phyloP scores from a whole-genome alignment of 1,284 basidiomycete genomes.

The Sanghuangporus baumii region DNA sequence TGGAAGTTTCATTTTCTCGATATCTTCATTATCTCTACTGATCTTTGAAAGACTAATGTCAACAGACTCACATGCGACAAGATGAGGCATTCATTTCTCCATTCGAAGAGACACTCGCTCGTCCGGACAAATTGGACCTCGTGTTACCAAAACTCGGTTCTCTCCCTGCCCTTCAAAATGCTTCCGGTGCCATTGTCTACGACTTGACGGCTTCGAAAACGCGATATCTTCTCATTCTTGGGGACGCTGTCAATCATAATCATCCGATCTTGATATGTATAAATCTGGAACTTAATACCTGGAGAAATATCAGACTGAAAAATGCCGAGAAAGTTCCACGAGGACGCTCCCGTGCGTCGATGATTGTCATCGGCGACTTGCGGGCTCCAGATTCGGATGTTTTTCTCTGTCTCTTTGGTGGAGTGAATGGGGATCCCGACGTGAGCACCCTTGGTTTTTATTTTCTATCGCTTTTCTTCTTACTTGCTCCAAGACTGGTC shows the following conservation, averaged over 20 bases:
- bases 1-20: background rate
- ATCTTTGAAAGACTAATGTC: background rate
- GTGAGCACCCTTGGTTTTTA: background rate
- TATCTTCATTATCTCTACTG: background rate
- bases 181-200: conserved; percentile 3
- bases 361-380: conserved; percentile 1
- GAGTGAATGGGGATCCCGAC: background rate
- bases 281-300: conserved; percentile 2
- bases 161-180: background rate
- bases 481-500: too few species aligned
- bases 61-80: background rate
- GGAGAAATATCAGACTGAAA: conserved; percentile 2
- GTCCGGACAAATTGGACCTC: background rate
- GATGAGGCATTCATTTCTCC: background rate
- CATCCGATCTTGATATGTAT: conserved; percentile 5
- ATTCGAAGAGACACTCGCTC: background rate
- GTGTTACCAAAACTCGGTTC: background rate
- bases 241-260: background rate
- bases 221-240: background rate
- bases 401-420: conserved; percentile 7
- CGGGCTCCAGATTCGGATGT: background rate
- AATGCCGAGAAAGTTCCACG: background rate
- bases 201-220: background rate
- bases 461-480: too few species aligned
- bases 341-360: background rate